phyloP scores from a whole-genome alignment of 2,329 filamentous ascomycete species.

The Alternaria angustiovoidea region DNA sequence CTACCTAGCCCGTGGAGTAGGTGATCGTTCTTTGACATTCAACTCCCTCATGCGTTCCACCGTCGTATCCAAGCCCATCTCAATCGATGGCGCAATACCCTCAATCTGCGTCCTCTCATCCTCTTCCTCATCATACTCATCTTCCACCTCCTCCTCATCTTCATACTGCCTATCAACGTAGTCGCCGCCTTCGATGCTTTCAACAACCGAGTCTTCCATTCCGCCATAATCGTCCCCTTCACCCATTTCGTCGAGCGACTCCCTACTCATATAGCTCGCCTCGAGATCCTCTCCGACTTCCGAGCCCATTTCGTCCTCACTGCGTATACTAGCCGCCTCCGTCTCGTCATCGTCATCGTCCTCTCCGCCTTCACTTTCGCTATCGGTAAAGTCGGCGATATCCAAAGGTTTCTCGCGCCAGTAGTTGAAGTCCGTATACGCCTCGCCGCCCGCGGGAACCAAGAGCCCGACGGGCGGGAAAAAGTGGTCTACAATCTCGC shows the following conservation, averaged over 20 bases:
- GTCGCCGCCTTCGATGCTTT: slow-evolving; percentile 57
- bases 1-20: slow-evolving; percentile 22
- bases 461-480: slow-evolving; percentile 91
- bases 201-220: slow-evolving; percentile 59
- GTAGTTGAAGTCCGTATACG: slow-evolving; percentile 96
- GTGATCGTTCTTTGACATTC: slow-evolving; percentile 28
- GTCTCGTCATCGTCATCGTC: slow-evolving; percentile 57
- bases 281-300: slow-evolving; percentile 58
- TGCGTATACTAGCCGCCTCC: slow-evolving; percentile 52
- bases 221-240: not conserved
- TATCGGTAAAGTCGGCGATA: slow-evolving; percentile 86
- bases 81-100: slow-evolving; percentile 22
- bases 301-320: slow-evolving; percentile 60
- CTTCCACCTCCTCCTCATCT: slow-evolving; percentile 27
- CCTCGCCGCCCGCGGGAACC: slow-evolving; percentile 87
- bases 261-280: slow-evolving; percentile 66
- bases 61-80: not conserved
- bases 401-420: slow-evolving; percentile 89
- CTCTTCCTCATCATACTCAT: slow-evolving; percentile 33
- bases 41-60: slow-evolving; percentile 17
- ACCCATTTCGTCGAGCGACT: slow-evolving; percentile 56
- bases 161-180: slow-evolving; percentile 36
- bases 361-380: slow-evolving; percentile 60
- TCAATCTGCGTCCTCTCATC: slow-evolving; percentile 29
- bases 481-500: slow-evolving; percentile 96